Percentiles rank a stretch among this genome's conserved stretches.
Evolutionary conservation across 2,329 filamentous ascomycete genomes (phyloP).

Genomic region (Trichoderma endophyticum): DNA sequence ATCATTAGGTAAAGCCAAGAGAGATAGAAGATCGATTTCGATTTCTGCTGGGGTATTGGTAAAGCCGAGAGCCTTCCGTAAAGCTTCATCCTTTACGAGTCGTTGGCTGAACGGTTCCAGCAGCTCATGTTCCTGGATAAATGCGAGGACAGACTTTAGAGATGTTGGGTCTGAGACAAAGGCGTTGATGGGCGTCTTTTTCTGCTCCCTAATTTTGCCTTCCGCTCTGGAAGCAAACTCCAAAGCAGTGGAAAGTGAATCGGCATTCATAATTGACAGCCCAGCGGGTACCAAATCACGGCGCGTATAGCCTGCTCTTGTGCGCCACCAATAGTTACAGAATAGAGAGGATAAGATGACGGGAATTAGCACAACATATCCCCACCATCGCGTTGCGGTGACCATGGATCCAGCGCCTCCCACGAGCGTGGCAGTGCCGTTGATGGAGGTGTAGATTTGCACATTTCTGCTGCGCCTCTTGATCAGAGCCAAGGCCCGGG

Average conservation of each 20-base stretch:
- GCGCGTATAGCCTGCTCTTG: constrained; percentile 42
- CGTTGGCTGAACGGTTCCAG: constrained; percentile 18
- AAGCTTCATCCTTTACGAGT: background rate
- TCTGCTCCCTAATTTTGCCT: constrained; percentile 2
- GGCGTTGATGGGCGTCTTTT: constrained; percentile 3
- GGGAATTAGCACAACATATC: constrained; percentile 49
- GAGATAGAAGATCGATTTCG: constrained; percentile 11
- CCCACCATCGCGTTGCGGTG: constrained; percentile 51
- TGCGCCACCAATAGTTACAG: constrained; percentile 49
- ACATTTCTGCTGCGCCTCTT: constrained; percentile 39
- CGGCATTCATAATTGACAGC: background rate
- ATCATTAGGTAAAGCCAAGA: constrained; percentile 20
- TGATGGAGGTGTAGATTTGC: constrained; percentile 43
- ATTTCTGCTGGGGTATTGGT: constrained; percentile 5
- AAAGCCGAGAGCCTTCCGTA: constrained; percentile 16
- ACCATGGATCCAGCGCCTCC: constrained; percentile 49
- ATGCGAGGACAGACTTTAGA: constrained; percentile 18
- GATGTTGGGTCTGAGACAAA: constrained; percentile 21
- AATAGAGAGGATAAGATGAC: constrained; percentile 46
- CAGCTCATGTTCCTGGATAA: constrained; percentile 21
- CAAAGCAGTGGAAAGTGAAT: constrained; percentile 22
- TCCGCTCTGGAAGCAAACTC: constrained; percentile 24
- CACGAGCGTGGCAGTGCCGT: constrained; percentile 44
- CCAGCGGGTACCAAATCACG: constrained; percentile 3
- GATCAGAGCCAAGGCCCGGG: constrained; percentile 30